phyloP scores from a whole-genome alignment of 2,329 filamentous ascomycete species.

The Parasarocladium wereldwijsianum region DNA sequence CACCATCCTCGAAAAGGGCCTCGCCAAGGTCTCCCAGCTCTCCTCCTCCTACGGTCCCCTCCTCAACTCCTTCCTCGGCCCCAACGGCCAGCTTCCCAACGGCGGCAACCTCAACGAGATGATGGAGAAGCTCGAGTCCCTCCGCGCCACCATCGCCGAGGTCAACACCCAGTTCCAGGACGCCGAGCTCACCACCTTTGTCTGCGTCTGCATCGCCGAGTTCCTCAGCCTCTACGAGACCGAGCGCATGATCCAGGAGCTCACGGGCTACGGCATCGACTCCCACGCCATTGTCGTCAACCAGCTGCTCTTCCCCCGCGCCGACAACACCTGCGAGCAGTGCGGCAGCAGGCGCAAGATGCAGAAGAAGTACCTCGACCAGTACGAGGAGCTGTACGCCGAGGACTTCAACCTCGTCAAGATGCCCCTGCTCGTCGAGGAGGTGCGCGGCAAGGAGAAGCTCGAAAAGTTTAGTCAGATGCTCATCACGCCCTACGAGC shows the following conservation, averaged over 20 bases:
- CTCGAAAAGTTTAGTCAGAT: conserved; percentile 82
- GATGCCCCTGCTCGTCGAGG: conserved; percentile 92
- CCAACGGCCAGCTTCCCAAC: conserved; percentile 61
- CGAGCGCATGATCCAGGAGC: conserved; percentile 98
- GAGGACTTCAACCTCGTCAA: conserved; percentile 94
- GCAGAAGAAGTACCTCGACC: conserved; percentile 98
- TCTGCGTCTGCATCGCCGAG: conserved; percentile 96
- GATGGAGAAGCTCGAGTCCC: conserved; percentile 83
- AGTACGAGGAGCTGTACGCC: conserved; percentile 96
- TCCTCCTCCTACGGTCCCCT: conserved; percentile 91
- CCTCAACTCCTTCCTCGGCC: conserved; percentile 82
- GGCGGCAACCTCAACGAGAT: conserved; percentile 88
- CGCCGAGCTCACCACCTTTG: conserved; percentile 85
- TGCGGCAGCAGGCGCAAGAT: conserved; percentile 91
- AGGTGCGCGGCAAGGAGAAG: conserved; percentile 89
- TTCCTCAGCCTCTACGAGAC: conserved; percentile 96
- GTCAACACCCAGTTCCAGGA: conserved; percentile 99
- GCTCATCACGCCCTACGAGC: conserved; percentile 62
- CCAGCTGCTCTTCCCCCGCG: conserved; percentile 85
- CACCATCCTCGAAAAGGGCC: conserved; percentile 91
- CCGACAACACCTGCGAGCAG: conserved; percentile 78
- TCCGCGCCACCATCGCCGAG: conserved; percentile 85
- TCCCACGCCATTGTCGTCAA: conserved; percentile 97
- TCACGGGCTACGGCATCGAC: conserved; percentile 85
- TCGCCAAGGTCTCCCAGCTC: conserved; percentile 92